These are phyloP conservation scores for Backusella tuberculispora DNA, from an alignment of 192 early-diverging fungal species.

Conservation along the genomic window DNA sequence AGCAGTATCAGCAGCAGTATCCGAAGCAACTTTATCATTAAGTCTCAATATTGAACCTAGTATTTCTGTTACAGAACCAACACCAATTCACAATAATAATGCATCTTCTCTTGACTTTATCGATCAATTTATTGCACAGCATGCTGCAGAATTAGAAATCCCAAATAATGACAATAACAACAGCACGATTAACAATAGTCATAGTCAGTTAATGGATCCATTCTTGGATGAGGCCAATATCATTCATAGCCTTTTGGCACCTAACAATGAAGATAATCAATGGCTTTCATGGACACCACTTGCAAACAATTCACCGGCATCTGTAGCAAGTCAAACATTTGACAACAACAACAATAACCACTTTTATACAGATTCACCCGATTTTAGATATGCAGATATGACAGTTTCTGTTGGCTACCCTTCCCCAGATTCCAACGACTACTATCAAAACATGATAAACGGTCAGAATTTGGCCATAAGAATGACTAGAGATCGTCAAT, in stretches of 20 bases:
- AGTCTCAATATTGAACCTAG: constrained; percentile 20
- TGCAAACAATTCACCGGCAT: background rate
- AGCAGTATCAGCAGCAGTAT: background rate
- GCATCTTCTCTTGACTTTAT: background rate
- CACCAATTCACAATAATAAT: background rate
- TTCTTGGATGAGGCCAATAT: constrained; percentile 1
- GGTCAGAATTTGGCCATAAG: background rate
- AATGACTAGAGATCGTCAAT: constrained; percentile 12
- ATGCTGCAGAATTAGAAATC: background rate
- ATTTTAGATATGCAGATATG: background rate
- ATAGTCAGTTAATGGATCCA: background rate
- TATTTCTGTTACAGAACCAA: constrained; percentile 21
- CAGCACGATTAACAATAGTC: too few species aligned
- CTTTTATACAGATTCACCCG: background rate
- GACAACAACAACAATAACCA: background rate
- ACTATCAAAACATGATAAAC: background rate
- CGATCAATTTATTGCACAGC: constrained; percentile 19
- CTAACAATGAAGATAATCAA: constrained; percentile 2
- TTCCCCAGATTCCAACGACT: constrained; percentile 1
- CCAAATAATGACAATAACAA: constrained; percentile 1
- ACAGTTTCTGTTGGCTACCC: background rate
- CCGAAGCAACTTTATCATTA: background rate
- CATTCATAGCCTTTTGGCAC: background rate
- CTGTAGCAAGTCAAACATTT: background rate
- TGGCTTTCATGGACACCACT: constrained; percentile 20